These are phyloP conservation scores for Mycena metata DNA, from an alignment of 768 basidiomycete species.

Conservation along the genomic window DNA sequence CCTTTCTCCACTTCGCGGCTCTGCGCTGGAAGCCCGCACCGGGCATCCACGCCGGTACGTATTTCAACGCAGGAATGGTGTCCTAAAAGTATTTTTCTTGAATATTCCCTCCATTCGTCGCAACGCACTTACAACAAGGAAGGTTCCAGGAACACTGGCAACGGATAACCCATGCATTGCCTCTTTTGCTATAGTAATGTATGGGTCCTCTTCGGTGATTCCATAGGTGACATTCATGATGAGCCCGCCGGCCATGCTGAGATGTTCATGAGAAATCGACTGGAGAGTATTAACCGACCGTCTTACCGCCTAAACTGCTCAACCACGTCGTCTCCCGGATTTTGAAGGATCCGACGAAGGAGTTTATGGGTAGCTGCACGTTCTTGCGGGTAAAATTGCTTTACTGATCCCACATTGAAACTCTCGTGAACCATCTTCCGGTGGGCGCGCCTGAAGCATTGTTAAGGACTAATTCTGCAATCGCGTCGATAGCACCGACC, in stretches of 20 bases:
- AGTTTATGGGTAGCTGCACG: slow-evolving; percentile 46
- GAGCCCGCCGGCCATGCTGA: slow-evolving; percentile 43
- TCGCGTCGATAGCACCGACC: slow-evolving; percentile 21
- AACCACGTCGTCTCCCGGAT: slow-evolving; percentile 47
- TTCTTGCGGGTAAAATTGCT: slow-evolving; percentile 44
- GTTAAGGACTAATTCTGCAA: not conserved
- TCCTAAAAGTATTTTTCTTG: slow-evolving; percentile 1
- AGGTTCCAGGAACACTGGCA: slow-evolving; percentile 45
- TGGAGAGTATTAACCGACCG: not conserved
- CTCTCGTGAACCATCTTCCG: slow-evolving; percentile 49
- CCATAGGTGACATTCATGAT: slow-evolving; percentile 49
- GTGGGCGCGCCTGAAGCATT: slow-evolving; percentile 46
- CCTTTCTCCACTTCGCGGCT: slow-evolving; percentile 11
- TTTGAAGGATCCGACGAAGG: slow-evolving; percentile 45
- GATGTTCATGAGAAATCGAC: not conserved
- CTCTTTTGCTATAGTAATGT: slow-evolving; percentile 45
- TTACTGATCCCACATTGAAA: slow-evolving; percentile 41
- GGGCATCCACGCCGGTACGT: slow-evolving; percentile 20
- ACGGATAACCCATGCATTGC: slow-evolving; percentile 43
- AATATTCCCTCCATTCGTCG: too few species aligned
- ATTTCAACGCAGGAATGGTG: slow-evolving; percentile 12
- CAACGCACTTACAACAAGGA: slow-evolving; percentile 46
- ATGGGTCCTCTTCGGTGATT: slow-evolving; percentile 48
- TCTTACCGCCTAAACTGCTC: slow-evolving; percentile 46
- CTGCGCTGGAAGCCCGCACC: slow-evolving; percentile 11